Evolutionary conservation across 805 yeast genomes (phyloP).

Genomic region (Metschnikowia lochheadii): DNA sequence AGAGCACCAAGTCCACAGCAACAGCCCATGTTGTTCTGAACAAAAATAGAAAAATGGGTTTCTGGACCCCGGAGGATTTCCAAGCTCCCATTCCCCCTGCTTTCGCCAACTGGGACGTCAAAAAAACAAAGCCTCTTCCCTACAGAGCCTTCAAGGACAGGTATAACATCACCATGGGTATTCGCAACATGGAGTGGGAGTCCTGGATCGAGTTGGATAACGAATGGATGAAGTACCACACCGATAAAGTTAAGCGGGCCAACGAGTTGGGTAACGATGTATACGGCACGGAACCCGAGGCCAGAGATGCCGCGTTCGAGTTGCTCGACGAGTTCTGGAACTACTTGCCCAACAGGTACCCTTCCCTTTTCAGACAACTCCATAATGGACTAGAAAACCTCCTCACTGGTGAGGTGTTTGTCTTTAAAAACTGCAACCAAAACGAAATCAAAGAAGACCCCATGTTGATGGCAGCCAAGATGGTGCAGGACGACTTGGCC

Average conservation of each 20-base stretch:
- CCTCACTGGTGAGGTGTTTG: conserved; percentile 50
- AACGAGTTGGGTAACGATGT: conserved; percentile 43
- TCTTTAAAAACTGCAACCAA: conserved; percentile 19
- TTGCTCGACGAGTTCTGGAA: conserved; percentile 48
- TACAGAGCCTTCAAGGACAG: conserved; percentile 65
- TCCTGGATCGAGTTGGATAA: conserved; percentile 67
- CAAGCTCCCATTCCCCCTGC: conserved; percentile 47
- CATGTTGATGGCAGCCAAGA: conserved; percentile 51
- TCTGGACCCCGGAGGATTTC: conserved; percentile 53
- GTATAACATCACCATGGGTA: conserved; percentile 67
- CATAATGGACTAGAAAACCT: conserved; percentile 47
- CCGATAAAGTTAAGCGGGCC: conserved; percentile 48
- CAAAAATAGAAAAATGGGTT: conserved; percentile 45
- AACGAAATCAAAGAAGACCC: conserved; percentile 43
- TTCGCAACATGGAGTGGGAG: conserved; percentile 55
- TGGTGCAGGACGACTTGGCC: conserved; percentile 66
- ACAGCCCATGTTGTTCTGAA: conserved; percentile 20
- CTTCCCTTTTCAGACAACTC: conserved; percentile 46
- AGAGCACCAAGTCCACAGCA: background rate
- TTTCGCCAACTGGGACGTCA: conserved; percentile 46
- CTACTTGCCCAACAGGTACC: conserved; percentile 56
- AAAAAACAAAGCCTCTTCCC: conserved; percentile 52
- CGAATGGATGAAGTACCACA: conserved; percentile 57
- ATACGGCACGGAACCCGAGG: conserved; percentile 49
- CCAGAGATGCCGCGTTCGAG: conserved; percentile 53